Evolutionary conservation across 2,329 filamentous ascomycete species (phyloP).

Genomic region (Didymellaceae sp.): DNA sequence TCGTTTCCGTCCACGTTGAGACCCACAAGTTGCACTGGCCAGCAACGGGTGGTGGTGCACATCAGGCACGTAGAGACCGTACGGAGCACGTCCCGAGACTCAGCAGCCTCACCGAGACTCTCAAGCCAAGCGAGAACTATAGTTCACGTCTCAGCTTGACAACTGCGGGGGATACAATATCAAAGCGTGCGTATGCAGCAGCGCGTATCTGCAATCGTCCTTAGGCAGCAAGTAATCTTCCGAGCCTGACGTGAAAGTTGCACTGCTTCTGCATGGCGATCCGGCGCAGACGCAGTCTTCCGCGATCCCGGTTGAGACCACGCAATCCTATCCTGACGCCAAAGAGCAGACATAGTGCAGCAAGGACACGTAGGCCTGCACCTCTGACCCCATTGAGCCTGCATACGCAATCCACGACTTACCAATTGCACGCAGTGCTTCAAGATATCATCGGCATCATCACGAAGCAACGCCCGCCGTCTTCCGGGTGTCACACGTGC

Average conservation of each 20-base stretch:
- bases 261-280: conserved; percentile 9
- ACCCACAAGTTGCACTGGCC: neutral
- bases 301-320: neutral
- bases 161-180: neutral
- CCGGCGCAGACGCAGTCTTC: conserved; percentile 4
- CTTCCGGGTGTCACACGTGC: neutral
- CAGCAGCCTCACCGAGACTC: too few species aligned
- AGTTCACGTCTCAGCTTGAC: neutral
- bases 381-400: neutral
- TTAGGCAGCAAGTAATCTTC: conserved; percentile 7
- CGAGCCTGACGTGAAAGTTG: neutral
- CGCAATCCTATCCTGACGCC: conserved; percentile 1
- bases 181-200: conserved; percentile 5
- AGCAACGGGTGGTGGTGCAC: neutral
- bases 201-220: conserved; percentile 1
- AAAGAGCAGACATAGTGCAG: neutral
- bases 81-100: too few species aligned
- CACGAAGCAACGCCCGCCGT: neutral
- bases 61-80: neutral
- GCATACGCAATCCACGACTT: conserved; percentile 5
- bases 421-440: neutral
- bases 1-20: neutral
- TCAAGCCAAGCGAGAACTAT: neutral
- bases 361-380: neutral
- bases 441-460: conserved; percentile 13